Evolutionary conservation across 164 flowering plant species (phyloP).

Genomic region (Magnolia kwangsiensis): DNA sequence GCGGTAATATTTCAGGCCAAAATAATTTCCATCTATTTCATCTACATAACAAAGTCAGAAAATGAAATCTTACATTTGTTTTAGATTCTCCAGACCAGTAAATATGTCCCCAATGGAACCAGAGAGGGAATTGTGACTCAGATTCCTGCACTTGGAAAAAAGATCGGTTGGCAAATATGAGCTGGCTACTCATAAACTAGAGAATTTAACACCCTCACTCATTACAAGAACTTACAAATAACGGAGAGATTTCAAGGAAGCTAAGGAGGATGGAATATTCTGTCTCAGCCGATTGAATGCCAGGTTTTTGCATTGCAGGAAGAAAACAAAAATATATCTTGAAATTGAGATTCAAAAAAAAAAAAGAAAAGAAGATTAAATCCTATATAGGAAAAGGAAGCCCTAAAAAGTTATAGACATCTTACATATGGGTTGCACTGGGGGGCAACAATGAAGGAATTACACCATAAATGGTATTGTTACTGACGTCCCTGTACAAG

Average conservation of each 20-base stretch:
- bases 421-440: slow-evolving; percentile 70
- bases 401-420: neutral
- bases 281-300: slow-evolving; percentile 57
- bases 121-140: slow-evolving; percentile 69
- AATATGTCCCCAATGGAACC: slow-evolving; percentile 79
- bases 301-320: slow-evolving; percentile 50
- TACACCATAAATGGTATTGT: slow-evolving; percentile 54
- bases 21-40: neutral
- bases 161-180: neutral
- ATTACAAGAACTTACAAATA: slow-evolving; percentile 56
- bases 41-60: neutral
- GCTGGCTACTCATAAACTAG: neutral
- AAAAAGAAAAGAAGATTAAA: neutral
- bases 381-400: neutral
- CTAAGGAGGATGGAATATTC: slow-evolving; percentile 48
- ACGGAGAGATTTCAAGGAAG: slow-evolving; percentile 40
- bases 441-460: slow-evolving; percentile 64
- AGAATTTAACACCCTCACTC: neutral
- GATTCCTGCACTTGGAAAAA: slow-evolving; percentile 47
- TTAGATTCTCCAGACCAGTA: slow-evolving; percentile 44
- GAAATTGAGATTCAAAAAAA: neutral
- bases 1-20: no score
- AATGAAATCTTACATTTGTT: slow-evolving; percentile 47
- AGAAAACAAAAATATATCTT: neutral
- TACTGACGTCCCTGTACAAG: slow-evolving; percentile 60